Conservation (phyloP, 805 yeast genomes). For the Spathaspora girioi region DNA sequence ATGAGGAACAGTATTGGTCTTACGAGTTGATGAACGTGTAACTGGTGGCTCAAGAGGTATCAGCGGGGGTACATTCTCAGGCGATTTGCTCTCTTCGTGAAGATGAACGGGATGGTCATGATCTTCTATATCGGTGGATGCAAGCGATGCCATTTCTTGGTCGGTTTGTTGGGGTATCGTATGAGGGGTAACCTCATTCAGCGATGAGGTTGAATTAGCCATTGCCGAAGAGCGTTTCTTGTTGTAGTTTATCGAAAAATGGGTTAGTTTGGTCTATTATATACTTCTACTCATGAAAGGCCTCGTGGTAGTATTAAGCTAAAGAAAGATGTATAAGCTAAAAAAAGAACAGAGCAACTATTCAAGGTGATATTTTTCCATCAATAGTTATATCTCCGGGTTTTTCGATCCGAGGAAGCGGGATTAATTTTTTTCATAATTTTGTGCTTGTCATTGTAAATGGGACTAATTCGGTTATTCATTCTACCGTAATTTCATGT, state of each 20-base stretch:
- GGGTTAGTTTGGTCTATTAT: not conserved
- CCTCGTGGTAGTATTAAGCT: too few relatives aligned
- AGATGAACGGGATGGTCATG: not conserved
- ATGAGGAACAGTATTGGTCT: conserved; percentile 15
- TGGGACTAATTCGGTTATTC: not conserved
- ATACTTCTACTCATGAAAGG: not conserved
- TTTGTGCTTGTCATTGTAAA: not conserved
- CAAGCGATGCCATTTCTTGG: not conserved
- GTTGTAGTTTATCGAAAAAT: not conserved
- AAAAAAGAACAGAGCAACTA: too few relatives aligned
- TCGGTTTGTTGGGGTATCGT: not conserved
- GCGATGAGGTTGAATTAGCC: not conserved
- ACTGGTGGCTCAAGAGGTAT: not conserved
- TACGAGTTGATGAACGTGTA: conserved; percentile 2
- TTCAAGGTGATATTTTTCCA: too few relatives aligned
- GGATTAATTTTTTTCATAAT: not conserved
- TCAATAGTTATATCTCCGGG: not conserved
- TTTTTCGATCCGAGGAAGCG: not conserved
- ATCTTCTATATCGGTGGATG: not conserved
- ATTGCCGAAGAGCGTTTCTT: not conserved
- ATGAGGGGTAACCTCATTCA: not conserved
- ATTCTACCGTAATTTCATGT: not conserved
- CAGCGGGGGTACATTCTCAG: not conserved
- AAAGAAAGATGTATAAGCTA: not conserved
- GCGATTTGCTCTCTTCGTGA: not conserved